Percentiles rank a stretch among this genome's conserved stretches.
phyloP scores from a whole-genome alignment of 2,329 filamentous ascomycete genomes.

The Xenoacremonium recifei region DNA sequence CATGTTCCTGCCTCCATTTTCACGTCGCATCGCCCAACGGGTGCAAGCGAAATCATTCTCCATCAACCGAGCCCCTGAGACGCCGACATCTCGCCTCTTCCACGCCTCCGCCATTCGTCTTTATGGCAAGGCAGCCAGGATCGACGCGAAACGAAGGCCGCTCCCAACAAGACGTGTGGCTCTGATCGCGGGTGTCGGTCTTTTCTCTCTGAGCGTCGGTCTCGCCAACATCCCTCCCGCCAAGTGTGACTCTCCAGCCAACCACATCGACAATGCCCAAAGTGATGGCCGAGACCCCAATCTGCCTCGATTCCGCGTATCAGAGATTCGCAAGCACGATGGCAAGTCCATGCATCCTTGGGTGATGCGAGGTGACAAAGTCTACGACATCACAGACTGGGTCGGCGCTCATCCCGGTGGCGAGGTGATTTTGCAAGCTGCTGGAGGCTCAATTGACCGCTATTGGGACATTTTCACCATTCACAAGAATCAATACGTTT shows the following conservation, averaged over 20 bases:
- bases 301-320: slow-evolving; percentile 48
- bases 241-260: neutral
- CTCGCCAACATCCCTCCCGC: neutral
- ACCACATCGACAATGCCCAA: neutral
- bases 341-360: slow-evolving; percentile 54
- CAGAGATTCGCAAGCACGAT: slow-evolving; percentile 53
- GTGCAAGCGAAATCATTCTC: neutral
- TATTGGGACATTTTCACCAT: slow-evolving; percentile 72
- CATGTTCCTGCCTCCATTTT: slow-evolving; percentile 1
- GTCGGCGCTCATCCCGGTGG: slow-evolving; percentile 64
- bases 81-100: neutral
- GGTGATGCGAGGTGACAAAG: slow-evolving; percentile 62
- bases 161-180: neutral
- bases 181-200: neutral
- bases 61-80: neutral
- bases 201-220: neutral
- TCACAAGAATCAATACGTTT: slow-evolving; percentile 63
- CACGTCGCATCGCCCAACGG: neutral
- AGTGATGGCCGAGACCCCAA: slow-evolving; percentile 35
- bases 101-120: neutral
- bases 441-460: slow-evolving; percentile 62
- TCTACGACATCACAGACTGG: slow-evolving; percentile 73
- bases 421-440: slow-evolving; percentile 65
- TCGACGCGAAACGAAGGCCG: neutral
- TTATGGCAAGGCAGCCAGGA: neutral